Percentiles rank a stretch among this genome's conserved stretches.
These are phyloP conservation scores for Gossypium davidsonii DNA, from an alignment of 441 rosid species.

Conservation along the genomic window DNA sequence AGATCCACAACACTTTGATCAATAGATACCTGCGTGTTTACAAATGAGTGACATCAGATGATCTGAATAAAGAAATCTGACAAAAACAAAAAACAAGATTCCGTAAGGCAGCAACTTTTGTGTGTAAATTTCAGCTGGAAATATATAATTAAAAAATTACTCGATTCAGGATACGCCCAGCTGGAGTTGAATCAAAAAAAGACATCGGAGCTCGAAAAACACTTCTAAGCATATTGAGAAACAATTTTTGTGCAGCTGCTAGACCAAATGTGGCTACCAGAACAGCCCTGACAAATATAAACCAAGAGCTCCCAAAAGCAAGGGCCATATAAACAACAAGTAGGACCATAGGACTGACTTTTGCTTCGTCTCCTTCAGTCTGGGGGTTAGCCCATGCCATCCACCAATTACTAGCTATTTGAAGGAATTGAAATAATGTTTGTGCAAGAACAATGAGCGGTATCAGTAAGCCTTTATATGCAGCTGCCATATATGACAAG, in stretches of 20 bases:
- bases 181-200: constrained; percentile 98
- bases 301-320: constrained; percentile 97
- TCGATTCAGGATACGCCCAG: constrained; percentile 94
- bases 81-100: constrained; percentile 1
- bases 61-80: not conserved
- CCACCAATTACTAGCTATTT: constrained; percentile 99
- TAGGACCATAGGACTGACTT: constrained; percentile 76
- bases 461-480: constrained; percentile 83
- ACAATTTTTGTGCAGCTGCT: constrained; percentile 94
- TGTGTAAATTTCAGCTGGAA: not conserved
- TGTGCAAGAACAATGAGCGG: constrained; percentile 91
- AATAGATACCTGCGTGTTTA: constrained; percentile 70
- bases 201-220: constrained; percentile 98
- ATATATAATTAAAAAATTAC: constrained; percentile 31
- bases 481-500: constrained; percentile 96
- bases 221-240: constrained; percentile 86
- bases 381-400: constrained; percentile 99
- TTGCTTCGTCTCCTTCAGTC: constrained; percentile 84
- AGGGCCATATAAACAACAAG: constrained; percentile 87
- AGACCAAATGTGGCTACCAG: constrained; percentile 98
- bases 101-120: not conserved
- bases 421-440: constrained; percentile 87
- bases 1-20: constrained; percentile 99
- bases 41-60: constrained; percentile 10
- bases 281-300: constrained; percentile 92